Conservation (phyloP, 2,329 filamentous ascomycete species). For the Beauveria bassiana region DNA sequence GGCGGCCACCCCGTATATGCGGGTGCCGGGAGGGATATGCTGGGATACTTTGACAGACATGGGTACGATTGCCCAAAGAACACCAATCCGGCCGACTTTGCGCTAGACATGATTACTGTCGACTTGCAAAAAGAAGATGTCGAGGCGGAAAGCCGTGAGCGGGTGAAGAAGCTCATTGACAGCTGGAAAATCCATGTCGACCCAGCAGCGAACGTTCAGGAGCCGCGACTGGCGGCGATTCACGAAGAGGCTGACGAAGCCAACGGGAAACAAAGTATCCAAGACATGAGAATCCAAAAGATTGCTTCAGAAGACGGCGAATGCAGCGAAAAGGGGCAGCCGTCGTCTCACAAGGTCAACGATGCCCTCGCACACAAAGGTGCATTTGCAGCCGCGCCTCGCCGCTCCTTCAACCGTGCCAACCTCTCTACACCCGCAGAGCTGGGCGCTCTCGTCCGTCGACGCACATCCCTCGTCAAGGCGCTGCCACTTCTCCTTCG, state of each 20-base stretch:
- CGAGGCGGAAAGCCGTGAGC: constrained; percentile 55
- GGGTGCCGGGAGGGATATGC: constrained; percentile 55
- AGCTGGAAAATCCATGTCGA: constrained; percentile 37
- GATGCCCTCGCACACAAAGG: constrained; percentile 10
- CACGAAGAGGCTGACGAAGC: constrained; percentile 21
- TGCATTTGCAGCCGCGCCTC: constrained; percentile 19
- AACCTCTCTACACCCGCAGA: constrained; percentile 60
- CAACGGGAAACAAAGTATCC: constrained; percentile 16
- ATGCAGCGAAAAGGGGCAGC: neutral
- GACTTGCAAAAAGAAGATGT: constrained; percentile 59
- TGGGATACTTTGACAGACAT: constrained; percentile 52
- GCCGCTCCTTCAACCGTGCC: constrained; percentile 34
- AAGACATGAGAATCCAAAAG: neutral
- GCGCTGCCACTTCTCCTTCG: constrained; percentile 62
- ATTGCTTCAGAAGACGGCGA: neutral
- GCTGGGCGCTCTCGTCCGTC: constrained; percentile 59
- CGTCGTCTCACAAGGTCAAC: neutral
- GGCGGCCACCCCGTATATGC: constrained; percentile 63
- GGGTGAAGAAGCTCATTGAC: constrained; percentile 53
- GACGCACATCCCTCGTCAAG: constrained; percentile 50
- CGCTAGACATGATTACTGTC: constrained; percentile 67
- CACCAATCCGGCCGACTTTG: constrained; percentile 72
- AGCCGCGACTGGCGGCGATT: constrained; percentile 20
- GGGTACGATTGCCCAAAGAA: constrained; percentile 59
- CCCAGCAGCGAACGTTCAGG: constrained; percentile 10